Conservation (phyloP, 2,329 filamentous ascomycete genomes). For the Huntiella decipiens region DNA sequence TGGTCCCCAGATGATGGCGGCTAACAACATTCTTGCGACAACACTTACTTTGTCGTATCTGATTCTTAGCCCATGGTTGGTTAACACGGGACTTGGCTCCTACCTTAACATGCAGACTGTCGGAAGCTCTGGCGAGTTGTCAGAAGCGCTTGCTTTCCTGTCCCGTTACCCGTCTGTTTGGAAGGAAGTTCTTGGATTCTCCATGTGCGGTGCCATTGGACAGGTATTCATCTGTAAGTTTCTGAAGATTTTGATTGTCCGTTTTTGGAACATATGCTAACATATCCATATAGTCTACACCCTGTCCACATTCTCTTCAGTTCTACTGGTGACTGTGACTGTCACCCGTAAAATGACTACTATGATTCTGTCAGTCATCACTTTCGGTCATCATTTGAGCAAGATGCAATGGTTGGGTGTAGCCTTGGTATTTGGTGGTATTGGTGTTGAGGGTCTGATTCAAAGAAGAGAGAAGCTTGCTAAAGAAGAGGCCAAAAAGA, state of each 20-base stretch:
- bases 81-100: constrained; percentile 41
- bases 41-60: constrained; percentile 60
- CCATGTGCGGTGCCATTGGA: constrained; percentile 74
- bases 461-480: constrained; percentile 64
- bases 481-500: constrained; percentile 47
- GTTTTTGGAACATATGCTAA: constrained; percentile 12
- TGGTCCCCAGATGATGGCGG: constrained; percentile 98
- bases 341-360: constrained; percentile 98
- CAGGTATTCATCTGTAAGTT: constrained; percentile 81
- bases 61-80: constrained; percentile 60
- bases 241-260: neutral
- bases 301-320: constrained; percentile 73
- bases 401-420: constrained; percentile 91
- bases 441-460: constrained; percentile 75
- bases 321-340: constrained; percentile 87
- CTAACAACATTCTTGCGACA: constrained; percentile 78
- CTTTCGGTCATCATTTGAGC: constrained; percentile 76
- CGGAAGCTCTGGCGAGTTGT: constrained; percentile 55
- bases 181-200: constrained; percentile 77
- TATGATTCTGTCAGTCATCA: constrained; percentile 89
- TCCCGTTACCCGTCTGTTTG: constrained; percentile 61
- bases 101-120: constrained; percentile 48
- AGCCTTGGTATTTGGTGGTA: constrained; percentile 79
- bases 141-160: constrained; percentile 65
- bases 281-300: constrained; percentile 48